Evolutionary conservation across 495 filamentous ascomycete species (phyloP).

Genomic region (Penicilliopsis zonata): DNA sequence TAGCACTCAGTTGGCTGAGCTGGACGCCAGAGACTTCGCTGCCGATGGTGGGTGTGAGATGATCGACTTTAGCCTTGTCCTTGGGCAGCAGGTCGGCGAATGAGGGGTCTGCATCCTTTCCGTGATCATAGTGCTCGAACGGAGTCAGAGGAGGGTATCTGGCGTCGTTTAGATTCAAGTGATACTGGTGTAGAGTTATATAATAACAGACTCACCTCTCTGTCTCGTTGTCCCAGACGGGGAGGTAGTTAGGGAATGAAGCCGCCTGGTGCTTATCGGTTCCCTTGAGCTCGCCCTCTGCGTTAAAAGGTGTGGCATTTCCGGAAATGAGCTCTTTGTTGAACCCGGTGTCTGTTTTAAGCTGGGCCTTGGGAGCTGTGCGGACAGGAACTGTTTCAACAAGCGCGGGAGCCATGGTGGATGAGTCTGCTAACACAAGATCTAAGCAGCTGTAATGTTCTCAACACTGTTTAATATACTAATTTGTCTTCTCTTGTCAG

Average conservation of each 20-base stretch:
- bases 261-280: conserved; percentile 35
- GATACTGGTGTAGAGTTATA: background rate
- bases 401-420: too few species aligned
- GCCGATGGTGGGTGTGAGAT: conserved; percentile 45
- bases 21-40: conserved; percentile 43
- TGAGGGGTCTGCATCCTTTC: conserved; percentile 36
- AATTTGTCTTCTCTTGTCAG: too few species aligned
- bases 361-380: conserved; percentile 8
- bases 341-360: conserved; percentile 30
- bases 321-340: conserved; percentile 53
- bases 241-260: conserved; percentile 62
- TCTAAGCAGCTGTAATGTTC: too few species aligned
- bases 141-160: conserved; percentile 32
- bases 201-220: conserved; percentile 14
- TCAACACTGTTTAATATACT: too few species aligned
- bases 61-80: conserved; percentile 23
- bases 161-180: background rate
- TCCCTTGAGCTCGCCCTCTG: conserved; percentile 31
- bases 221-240: conserved; percentile 55
- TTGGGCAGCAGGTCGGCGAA: conserved; percentile 40
- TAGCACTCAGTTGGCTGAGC: conserved; percentile 38
- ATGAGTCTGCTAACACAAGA: too few species aligned
- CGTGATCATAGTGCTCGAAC: conserved; percentile 38
- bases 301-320: conserved; percentile 33
- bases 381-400: background rate